Conservation (phyloP, 306 rosid species). For the Styphnolobium japonicum region DNA sequence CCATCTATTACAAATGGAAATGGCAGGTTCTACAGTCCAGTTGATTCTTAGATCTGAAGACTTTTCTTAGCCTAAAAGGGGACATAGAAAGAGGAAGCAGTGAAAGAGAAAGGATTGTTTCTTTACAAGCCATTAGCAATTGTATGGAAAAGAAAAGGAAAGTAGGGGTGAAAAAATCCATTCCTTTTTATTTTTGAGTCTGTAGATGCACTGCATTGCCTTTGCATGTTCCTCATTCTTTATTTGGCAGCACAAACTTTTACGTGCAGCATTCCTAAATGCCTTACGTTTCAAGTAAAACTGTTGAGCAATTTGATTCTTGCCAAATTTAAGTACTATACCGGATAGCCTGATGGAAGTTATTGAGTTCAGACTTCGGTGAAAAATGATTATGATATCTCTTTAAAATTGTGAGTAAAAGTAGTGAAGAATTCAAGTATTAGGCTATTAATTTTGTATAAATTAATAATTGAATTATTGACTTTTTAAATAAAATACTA, state of each 20-base stretch:
- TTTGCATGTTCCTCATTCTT: background rate
- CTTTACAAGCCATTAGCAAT: background rate
- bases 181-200: background rate
- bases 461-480: too few relatives aligned
- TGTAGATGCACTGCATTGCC: background rate
- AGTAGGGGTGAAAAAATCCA: background rate
- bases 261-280: background rate
- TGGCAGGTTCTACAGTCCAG: background rate
- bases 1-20: background rate
- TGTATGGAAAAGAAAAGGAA: slow-evolving; percentile 14
- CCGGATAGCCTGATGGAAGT: too few relatives aligned
- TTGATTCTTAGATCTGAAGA: slow-evolving; percentile 21
- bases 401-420: too few relatives aligned
- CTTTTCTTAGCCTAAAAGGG: slow-evolving; percentile 22
- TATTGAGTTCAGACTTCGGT: too few relatives aligned
- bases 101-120: background rate
- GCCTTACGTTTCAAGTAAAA: background rate
- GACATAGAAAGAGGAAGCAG: background rate
- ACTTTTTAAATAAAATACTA: too few relatives aligned
- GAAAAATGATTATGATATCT: too few relatives aligned
- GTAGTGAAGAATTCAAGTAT: too few relatives aligned
- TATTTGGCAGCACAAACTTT: background rate
- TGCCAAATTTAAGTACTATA: background rate
- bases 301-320: background rate
- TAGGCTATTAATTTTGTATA: too few relatives aligned